Conservation (phyloP, 2,329 filamentous ascomycete genomes). For the Colletotrichum tabaci region DNA sequence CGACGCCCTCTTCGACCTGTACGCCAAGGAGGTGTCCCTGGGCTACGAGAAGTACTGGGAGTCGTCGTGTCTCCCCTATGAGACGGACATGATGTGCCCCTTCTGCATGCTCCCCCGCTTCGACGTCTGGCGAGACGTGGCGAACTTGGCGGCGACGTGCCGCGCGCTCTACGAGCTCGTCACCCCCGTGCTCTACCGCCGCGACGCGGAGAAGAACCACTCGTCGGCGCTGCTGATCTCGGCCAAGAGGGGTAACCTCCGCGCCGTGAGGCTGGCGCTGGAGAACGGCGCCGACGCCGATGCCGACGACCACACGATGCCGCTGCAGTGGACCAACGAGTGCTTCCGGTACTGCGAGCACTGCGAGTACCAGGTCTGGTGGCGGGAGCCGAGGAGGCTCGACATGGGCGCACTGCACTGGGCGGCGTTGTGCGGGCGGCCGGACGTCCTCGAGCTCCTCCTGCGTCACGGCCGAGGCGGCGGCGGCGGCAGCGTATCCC, state of each 20-base stretch:
- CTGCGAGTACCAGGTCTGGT: slow-evolving; percentile 41
- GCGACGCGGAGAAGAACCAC: slow-evolving; percentile 34
- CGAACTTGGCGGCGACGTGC: slow-evolving; percentile 35
- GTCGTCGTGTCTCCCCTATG: slow-evolving; percentile 38
- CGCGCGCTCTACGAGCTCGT: slow-evolving; percentile 31
- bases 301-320: slow-evolving; percentile 47
- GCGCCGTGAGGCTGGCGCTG: slow-evolving; percentile 48
- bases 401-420: slow-evolving; percentile 38
- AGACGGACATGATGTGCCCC: slow-evolving; percentile 32
- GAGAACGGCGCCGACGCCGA: slow-evolving; percentile 52
- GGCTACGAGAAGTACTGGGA: slow-evolving; percentile 41
- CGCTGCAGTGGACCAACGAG: slow-evolving; percentile 40
- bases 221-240: slow-evolving; percentile 35
- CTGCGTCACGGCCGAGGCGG: background rate
- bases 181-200: slow-evolving; percentile 32
- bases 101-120: slow-evolving; percentile 42
- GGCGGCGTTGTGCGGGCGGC: slow-evolving; percentile 30
- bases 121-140: slow-evolving; percentile 38
- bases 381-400: slow-evolving; percentile 35
- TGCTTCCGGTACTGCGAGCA: slow-evolving; percentile 35
- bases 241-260: slow-evolving; percentile 29
- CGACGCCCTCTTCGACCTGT: slow-evolving; percentile 35
- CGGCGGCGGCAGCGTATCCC: background rate
- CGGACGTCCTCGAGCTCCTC: slow-evolving; percentile 6
- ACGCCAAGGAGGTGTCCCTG: slow-evolving; percentile 29